Percentiles rank a stretch among this genome's conserved stretches.
Evolutionary conservation across 345 rosid genomes (phyloP).

Genomic region (Salix arbutifolia): DNA sequence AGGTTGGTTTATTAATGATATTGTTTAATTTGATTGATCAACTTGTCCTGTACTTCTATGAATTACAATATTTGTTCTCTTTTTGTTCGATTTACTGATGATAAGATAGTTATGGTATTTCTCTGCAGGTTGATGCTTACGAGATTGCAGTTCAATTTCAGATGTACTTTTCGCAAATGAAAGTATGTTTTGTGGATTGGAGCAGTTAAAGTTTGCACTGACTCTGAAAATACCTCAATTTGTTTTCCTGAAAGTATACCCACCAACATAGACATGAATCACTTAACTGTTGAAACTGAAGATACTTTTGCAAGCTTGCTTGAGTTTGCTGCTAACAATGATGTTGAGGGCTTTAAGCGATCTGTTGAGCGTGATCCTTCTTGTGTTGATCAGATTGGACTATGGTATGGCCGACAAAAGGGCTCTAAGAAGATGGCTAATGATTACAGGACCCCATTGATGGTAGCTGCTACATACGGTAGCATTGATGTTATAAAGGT

Average conservation of each 20-base stretch:
- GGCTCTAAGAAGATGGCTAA: constrained; percentile 80
- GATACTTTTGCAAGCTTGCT: constrained; percentile 80
- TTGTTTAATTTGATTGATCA: background rate
- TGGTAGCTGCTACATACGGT: constrained; percentile 95
- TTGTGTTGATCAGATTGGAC: constrained; percentile 65
- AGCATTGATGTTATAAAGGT: constrained; percentile 67
- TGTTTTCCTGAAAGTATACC: constrained; percentile 33
- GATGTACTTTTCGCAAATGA: constrained; percentile 37
- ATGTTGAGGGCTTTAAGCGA: constrained; percentile 54
- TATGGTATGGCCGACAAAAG: constrained; percentile 87
- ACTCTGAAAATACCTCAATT: constrained; percentile 17
- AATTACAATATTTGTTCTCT: too few relatives aligned
- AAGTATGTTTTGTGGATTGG: constrained; percentile 52
- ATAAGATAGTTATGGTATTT: background rate
- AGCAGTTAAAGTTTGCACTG: constrained; percentile 34
- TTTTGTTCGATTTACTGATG: constrained; percentile 4
- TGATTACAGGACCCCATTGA: constrained; percentile 73
- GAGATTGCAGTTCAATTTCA: constrained; percentile 19
- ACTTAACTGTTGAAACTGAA: constrained; percentile 71
- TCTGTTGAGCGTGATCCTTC: constrained; percentile 62
- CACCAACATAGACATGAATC: constrained; percentile 58
- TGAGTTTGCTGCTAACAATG: constrained; percentile 92
- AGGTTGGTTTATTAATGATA: constrained; percentile 2
- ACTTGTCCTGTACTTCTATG: too few relatives aligned
- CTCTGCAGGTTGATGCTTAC: constrained; percentile 16